A percentile compares a stretch with the other conserved stretches of the same genome.
phyloP scores from a whole-genome alignment of 2,329 filamentous ascomycete genomes.

The Apiospora phragmitis region DNA sequence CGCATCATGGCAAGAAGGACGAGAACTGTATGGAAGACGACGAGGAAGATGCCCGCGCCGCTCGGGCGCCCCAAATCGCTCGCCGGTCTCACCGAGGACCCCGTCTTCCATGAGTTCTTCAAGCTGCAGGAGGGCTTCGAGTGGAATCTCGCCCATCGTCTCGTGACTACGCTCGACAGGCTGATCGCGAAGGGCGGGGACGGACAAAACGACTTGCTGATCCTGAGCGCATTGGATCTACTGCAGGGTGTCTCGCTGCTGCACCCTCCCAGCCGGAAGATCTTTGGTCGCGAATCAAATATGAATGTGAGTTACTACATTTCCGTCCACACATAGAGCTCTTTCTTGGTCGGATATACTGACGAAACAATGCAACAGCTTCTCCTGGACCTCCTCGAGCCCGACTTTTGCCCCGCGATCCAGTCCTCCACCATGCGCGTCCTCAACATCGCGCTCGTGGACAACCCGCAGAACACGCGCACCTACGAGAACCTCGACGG shows the following conservation, averaged over 20 bases:
- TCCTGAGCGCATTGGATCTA: slow-evolving; percentile 83
- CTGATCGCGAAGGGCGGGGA: slow-evolving; percentile 81
- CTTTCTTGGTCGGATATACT: neutral
- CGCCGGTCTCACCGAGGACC: slow-evolving; percentile 72
- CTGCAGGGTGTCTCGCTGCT: slow-evolving; percentile 86
- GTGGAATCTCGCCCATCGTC: slow-evolving; percentile 89
- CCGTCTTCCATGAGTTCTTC: slow-evolving; percentile 93
- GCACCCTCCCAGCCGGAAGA: slow-evolving; percentile 82
- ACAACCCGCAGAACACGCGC: slow-evolving; percentile 83
- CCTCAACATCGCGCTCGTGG: slow-evolving; percentile 84
- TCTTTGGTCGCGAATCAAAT: slow-evolving; percentile 86
- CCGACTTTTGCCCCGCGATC: slow-evolving; percentile 86
- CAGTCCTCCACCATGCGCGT: slow-evolving; percentile 89
- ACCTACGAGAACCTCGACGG: slow-evolving; percentile 92
- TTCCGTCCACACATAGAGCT: neutral
- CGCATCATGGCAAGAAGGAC: slow-evolving; percentile 18
- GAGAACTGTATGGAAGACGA: slow-evolving; percentile 9
- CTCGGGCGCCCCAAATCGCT: slow-evolving; percentile 60
- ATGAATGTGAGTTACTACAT: slow-evolving; percentile 73
- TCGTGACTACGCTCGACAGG: slow-evolving; percentile 83
- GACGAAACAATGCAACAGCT: slow-evolving; percentile 50
- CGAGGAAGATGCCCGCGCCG: slow-evolving; percentile 22
- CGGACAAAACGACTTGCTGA: slow-evolving; percentile 83
- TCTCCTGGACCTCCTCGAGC: slow-evolving; percentile 90
- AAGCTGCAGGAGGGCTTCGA: slow-evolving; percentile 96